Evolutionary conservation across 75 land plant genomes (phyloP), one percentile per base, ranked within the genome.

Genomic region (Pseudotsuga menziesii): DNA sequence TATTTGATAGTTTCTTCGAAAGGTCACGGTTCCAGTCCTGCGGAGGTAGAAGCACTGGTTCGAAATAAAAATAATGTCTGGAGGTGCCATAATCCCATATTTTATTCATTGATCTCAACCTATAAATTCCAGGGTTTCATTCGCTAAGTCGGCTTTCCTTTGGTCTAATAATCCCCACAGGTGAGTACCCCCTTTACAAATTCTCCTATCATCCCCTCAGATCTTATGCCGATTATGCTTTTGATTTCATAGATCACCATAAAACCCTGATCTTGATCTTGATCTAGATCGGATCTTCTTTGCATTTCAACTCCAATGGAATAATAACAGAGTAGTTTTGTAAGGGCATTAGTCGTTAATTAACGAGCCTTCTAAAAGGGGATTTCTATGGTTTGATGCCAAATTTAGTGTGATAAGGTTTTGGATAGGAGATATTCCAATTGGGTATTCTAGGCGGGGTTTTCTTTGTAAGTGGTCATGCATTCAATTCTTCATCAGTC

Each of bases 81-180:
- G n/a, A n/a, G n/a, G n/a, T n/a, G n/a, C n/a, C n/a, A n/a, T n/a
- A n/a, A n/a, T n/a, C n/a, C n/a, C n/a, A n/a, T n/a, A n/a, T n/a
- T n/a, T n/a, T n/a, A n/a, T n/a, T n/a, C n/a, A n/a, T n/a, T n/a
- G n/a, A n/a, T n/a, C n/a, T n/a, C n/a, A n/a, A n/a, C n/a, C n/a
- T n/a, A n/a, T n/a, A n/a, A n/a, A n/a, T n/a, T n/a, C n/a, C n/a
- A n/a, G n/a, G n/a, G n/a, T n/a, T n/a, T n/a, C n/a, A n/a, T n/a
- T n/a, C n/a, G n/a, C n/a, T n/a, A n/a, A n/a, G n/a, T n/a, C 72
- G 5, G 72, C 72, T 19, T 39, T 67, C 48, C 17, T 67, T 20
- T 67, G 72, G 72, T 67, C 72, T 36, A 39, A 67, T 19, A 17
- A 67, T 67, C 72, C 72, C 8, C 39, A 39, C 52, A 67, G 72